These are phyloP conservation scores for Astragalus membranaceus DNA, from an alignment of 306 rosid species.

Conservation along the genomic window DNA sequence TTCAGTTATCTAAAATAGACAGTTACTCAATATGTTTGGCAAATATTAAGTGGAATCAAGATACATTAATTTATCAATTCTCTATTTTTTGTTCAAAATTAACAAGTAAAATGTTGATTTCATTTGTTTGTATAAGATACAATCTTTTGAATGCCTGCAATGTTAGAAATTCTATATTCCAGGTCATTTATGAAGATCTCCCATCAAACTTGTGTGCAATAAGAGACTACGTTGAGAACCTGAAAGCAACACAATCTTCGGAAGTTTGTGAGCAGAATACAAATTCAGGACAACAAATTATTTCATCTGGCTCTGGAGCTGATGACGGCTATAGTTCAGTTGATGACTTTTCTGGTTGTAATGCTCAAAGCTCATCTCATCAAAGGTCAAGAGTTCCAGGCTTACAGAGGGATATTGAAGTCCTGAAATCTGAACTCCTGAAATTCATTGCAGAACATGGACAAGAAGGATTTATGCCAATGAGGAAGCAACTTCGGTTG, in stretches of 20 bases:
- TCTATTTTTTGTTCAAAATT: too few species aligned
- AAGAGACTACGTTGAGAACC: slow-evolving; percentile 65
- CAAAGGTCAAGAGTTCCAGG: slow-evolving; percentile 76
- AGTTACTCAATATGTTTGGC: too few species aligned
- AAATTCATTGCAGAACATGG: slow-evolving; percentile 74
- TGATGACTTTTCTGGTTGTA: slow-evolving; percentile 22
- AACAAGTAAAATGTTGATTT: too few species aligned
- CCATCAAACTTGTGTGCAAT: slow-evolving; percentile 87
- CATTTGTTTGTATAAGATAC: slow-evolving; percentile 2
- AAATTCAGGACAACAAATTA: slow-evolving; percentile 27
- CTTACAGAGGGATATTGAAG: slow-evolving; percentile 70
- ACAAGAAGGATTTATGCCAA: slow-evolving; percentile 93
- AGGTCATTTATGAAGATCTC: slow-evolving; percentile 92
- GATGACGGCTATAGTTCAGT: slow-evolving; percentile 20
- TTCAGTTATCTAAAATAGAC: too few species aligned
- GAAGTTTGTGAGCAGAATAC: slow-evolving; percentile 29
- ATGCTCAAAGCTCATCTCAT: slow-evolving; percentile 28
- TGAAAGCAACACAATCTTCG: slow-evolving; percentile 18
- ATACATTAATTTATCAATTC: too few species aligned
- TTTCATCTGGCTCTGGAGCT: slow-evolving; percentile 21
- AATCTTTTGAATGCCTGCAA: slow-evolving; percentile 3
- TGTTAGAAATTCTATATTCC: slow-evolving; percentile 8
- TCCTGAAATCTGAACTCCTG: slow-evolving; percentile 63
- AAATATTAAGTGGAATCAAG: too few species aligned
- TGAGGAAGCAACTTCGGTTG: slow-evolving; percentile 86